Evolutionary conservation across 177 flowering plant species (phyloP), one percentile per base, ranked within the genome.

Genomic region (Vitis hybrid): DNA sequence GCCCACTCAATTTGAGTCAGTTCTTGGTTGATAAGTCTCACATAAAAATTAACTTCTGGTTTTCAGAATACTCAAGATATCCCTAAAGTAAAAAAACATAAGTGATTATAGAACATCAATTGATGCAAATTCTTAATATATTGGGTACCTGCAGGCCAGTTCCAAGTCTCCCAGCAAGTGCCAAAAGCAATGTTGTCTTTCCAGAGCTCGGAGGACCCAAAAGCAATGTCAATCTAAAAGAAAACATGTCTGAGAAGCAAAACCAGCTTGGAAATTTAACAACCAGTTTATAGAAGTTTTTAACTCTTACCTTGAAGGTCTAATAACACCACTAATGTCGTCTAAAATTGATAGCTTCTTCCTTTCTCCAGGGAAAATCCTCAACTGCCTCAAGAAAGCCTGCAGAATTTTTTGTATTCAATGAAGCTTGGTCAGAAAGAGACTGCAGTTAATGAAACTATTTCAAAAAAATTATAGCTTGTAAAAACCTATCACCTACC

Each of bases 151-250:
- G 72, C 70, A 95, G 73, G 74, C 77, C 86, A 73, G 80, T 11
- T 65, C 86, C 92, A 51, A 88, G 91, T 67, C 97, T 88, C 55
- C 97, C 98, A 66, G 97, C 97, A 67, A 96, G 93, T 62, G 98
- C 97, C 78, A 92, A 78, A n/a, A 96, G 87, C 51, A 96, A 76
- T 39, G 98, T 96, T 1, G 99, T 93, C 82, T 96, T 96, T 72
- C 99, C 99, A 68, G 97, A 93, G 83, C 97, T 87, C 66, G 99
- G 99, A 69, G 99, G 99, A 65, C 99, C 99, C 81, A 96, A 75
- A 58, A 96, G 82, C 19, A 96, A 77, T n/a, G 99, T 96, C 82
- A 95, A 74, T 77, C 99, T 95, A 73, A 62, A 78, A 55, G 18
- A 75, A 18, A 72, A 66, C 52, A 65, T n/a, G 50, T 34, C 52